Base-by-base conservation (phyloP, 2,329 filamentous ascomycete genomes). In the Paraphaeosphaeria sporulosa region DNA sequence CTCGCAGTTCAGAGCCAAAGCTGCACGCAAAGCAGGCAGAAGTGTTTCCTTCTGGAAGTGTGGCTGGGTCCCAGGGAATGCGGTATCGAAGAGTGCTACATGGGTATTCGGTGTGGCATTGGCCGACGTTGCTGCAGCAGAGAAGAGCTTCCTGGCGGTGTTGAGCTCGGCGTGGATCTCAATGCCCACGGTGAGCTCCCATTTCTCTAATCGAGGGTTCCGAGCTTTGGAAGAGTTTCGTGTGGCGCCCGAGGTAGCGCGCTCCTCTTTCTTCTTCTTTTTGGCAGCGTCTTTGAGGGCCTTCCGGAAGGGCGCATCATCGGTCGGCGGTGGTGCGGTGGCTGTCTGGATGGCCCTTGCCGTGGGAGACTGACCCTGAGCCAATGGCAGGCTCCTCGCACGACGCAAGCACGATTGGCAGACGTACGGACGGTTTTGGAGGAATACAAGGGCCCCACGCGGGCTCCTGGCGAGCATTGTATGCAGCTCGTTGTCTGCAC, bases 141-240 rank as follows among this genome's bases (percentile, higher is more conserved):
- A 98, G 81, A 99, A 99, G 58, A 99, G 87, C 80, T 99, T 99
- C 72, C 86, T 85, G 4, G 87, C 84, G 0, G 94, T 95, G 78
- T 98, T 97, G 71, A 99, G 84, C 79, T 98, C 94, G 21, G 95
- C 95, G 76, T 99, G 95, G 65, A 99, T 95, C 81, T 99, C 95
- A 68, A 99, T 94, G 62, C 95, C 95, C 30, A 98, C 93, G 0
- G 94, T 97, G 71, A 98, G 83, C 77, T 97, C 92, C 95, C 95
- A 99, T 36, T 89, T 89, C 43, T 81, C 75, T 55, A 80, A 60
- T 9, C 69, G 67, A 19, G 66, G 55, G 42, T 76, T 68, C 13
- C 17, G 46, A 4, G 19, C 50, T 9, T 69, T 67, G 13, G 58
- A 48, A 1, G 64, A 40, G 8, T 54, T 52, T 19, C 63, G 67